phyloP scores from a whole-genome alignment of 73 alveolate genomes.

The Effrenium voratum region DNA sequence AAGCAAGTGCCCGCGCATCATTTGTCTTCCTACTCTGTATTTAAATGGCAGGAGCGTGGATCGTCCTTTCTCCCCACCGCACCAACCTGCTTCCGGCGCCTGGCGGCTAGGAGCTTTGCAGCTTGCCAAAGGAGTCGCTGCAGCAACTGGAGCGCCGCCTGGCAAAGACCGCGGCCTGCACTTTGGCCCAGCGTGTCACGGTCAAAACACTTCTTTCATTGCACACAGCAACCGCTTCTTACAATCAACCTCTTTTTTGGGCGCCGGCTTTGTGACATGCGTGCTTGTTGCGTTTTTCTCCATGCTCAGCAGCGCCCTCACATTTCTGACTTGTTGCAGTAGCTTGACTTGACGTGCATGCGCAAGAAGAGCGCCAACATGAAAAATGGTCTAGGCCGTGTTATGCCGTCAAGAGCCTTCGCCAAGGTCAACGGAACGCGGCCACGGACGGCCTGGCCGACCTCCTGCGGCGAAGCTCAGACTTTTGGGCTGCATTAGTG shows the following conservation, averaged over 20 bases:
- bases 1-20: not conserved
- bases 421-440: not conserved
- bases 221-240: not conserved
- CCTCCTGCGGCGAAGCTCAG: not conserved
- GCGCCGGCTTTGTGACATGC: not conserved
- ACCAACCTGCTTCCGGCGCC: not conserved
- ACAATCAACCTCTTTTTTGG: not conserved
- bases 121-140: conserved; percentile 10
- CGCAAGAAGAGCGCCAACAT: too few relatives aligned
- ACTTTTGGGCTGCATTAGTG: not conserved
- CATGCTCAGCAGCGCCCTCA: not conserved
- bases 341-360: too few relatives aligned
- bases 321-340: too few relatives aligned
- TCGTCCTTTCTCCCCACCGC: not conserved
- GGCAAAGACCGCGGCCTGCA: not conserved
- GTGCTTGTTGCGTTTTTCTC: not conserved
- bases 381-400: too few relatives aligned
- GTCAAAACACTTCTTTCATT: not conserved
- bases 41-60: not conserved
- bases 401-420: too few relatives aligned
- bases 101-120: not conserved
- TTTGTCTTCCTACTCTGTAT: not conserved
- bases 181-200: not conserved
- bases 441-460: not conserved
- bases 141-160: conserved; percentile 5